A percentile compares a stretch with the other conserved stretches of the same genome.
Evolutionary conservation across 2,329 filamentous ascomycete genomes (phyloP).

Genomic region (Pyrenophora graminea): DNA sequence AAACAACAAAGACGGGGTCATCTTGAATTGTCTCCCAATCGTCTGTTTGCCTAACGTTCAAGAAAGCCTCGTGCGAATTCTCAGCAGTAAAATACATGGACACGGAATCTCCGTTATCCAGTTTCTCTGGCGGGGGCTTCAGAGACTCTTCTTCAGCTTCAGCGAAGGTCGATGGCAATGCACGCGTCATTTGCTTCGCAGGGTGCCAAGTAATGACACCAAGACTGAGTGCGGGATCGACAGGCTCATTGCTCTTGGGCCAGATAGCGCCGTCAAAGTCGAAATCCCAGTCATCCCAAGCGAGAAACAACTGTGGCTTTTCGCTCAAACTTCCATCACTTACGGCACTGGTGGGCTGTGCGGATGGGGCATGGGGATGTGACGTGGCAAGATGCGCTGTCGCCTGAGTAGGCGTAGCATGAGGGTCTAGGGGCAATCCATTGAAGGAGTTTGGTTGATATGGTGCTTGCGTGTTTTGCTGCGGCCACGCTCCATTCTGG

Average conservation of each 20-base stretch:
- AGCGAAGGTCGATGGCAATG: conserved; percentile 49
- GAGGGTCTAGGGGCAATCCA: conserved; percentile 25
- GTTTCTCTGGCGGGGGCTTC: conserved; percentile 42
- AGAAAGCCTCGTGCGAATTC: conserved; percentile 50
- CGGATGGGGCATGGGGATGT: conserved; percentile 13
- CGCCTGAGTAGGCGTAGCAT: conserved; percentile 36
- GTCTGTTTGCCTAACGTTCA: conserved; percentile 55
- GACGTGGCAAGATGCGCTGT: conserved; percentile 25
- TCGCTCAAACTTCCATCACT: conserved; percentile 23
- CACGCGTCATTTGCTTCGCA: conserved; percentile 49
- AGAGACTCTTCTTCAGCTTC: conserved; percentile 52
- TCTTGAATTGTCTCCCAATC: conserved; percentile 56
- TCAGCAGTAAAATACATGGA: conserved; percentile 55
- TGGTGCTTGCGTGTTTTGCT: conserved; percentile 17
- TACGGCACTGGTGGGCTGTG: conserved; percentile 21
- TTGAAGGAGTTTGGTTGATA: conserved; percentile 23
- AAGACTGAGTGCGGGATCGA: conserved; percentile 51
- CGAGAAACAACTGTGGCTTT: conserved; percentile 41
- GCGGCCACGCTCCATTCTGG: conserved; percentile 31
- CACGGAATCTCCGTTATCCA: conserved; percentile 51
- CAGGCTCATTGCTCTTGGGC: conserved; percentile 51
- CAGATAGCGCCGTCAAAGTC: conserved; percentile 53
- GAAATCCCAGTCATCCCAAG: conserved; percentile 49
- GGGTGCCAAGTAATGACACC: conserved; percentile 54
- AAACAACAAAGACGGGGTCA: conserved; percentile 56